phyloP scores from a whole-genome alignment of 495 filamentous ascomycete genomes.

The Aspergillus kassunensis region DNA sequence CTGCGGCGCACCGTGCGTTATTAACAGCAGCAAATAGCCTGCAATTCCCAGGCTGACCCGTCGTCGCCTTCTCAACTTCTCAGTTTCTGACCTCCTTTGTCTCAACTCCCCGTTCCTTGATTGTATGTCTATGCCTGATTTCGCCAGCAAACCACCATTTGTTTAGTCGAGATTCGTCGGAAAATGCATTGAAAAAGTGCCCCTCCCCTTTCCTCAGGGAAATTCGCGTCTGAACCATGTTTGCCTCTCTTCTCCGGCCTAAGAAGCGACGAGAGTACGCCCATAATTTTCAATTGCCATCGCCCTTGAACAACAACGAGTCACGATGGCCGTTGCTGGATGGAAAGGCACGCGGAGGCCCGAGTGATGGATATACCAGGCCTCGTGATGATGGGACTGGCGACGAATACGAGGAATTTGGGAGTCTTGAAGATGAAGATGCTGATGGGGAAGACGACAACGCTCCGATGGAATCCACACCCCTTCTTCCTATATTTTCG shows the following conservation, averaged over 20 bases:
- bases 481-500: constrained; percentile 79
- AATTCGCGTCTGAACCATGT: constrained; percentile 28
- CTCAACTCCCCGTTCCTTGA: background rate
- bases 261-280: constrained; percentile 33
- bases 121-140: background rate
- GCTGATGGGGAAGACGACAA: constrained; percentile 52
- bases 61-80: constrained; percentile 5
- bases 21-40: constrained; percentile 19
- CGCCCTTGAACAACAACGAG: constrained; percentile 34
- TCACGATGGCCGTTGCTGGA: constrained; percentile 31
- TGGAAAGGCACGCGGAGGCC: constrained; percentile 6
- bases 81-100: background rate
- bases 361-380: constrained; percentile 31
- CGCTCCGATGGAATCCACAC: constrained; percentile 51
- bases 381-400: constrained; percentile 29
- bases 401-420: constrained; percentile 40
- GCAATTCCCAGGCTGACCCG: background rate
- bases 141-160: background rate
- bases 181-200: background rate
- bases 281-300: constrained; percentile 48
- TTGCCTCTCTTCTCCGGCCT: constrained; percentile 46
- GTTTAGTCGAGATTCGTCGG: background rate
- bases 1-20: constrained; percentile 19
- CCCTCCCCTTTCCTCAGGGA: background rate
- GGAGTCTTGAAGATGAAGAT: constrained; percentile 42